Percentiles rank a stretch among this genome's conserved stretches.
These are phyloP conservation scores for Candida tropicalis DNA, from an alignment of 1,139 yeast genomes.

Conservation along the genomic window DNA sequence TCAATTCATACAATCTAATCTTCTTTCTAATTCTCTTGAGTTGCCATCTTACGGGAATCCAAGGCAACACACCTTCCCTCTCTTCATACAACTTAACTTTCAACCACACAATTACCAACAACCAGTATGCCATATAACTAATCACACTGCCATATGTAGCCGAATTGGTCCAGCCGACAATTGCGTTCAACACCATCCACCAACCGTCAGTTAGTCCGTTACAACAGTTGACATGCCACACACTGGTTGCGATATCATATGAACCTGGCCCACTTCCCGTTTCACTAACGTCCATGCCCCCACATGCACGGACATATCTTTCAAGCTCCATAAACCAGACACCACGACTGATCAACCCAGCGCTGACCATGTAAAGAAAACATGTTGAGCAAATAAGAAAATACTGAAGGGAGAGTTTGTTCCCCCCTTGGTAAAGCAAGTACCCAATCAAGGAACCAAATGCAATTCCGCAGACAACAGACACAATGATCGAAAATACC, in stretches of 20 bases:
- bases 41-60: slow-evolving; percentile 64
- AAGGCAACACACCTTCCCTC: slow-evolving; percentile 60
- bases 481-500: slow-evolving; percentile 41
- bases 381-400: slow-evolving; percentile 45
- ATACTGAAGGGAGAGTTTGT: slow-evolving; percentile 43
- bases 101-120: slow-evolving; percentile 56
- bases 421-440: slow-evolving; percentile 44
- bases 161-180: slow-evolving; percentile 94
- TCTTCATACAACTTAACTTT: slow-evolving; percentile 60
- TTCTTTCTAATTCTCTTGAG: slow-evolving; percentile 56
- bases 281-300: slow-evolving; percentile 88
- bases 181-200: slow-evolving; percentile 91
- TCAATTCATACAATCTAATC: slow-evolving; percentile 27
- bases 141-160: slow-evolving; percentile 93
- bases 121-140: slow-evolving; percentile 79
- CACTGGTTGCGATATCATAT: slow-evolving; percentile 73
- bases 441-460: slow-evolving; percentile 40
- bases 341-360: slow-evolving; percentile 59
- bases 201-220: slow-evolving; percentile 89
- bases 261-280: slow-evolving; percentile 94
- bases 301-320: slow-evolving; percentile 60
- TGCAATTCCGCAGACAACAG: slow-evolving; percentile 38
- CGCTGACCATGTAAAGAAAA: slow-evolving; percentile 46
- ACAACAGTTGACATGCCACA: slow-evolving; percentile 98
- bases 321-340: slow-evolving; percentile 88